Base-by-base conservation (phyloP, 1,139 yeast species). In the Taphrina pruni region DNA sequence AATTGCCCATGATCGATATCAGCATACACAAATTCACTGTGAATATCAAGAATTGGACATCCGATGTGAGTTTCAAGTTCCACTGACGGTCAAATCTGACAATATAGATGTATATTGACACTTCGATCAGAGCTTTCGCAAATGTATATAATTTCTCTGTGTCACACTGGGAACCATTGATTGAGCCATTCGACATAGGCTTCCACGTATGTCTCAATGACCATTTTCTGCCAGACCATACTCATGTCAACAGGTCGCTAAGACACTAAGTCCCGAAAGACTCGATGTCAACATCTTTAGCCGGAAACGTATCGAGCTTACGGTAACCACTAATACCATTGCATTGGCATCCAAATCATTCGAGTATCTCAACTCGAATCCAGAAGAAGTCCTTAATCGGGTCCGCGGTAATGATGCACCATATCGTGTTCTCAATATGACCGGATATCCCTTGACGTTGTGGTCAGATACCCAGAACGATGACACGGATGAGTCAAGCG, bases 121-220 rank as follows among this genome's bases (percentile, higher is more conserved):
- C 89, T 0, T 86, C 86, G 41, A 79, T 93, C 41, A 90, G 87
- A 73, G 84, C 92, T 0, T 86, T 82, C 73, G 84, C 89, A 12
- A 94, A 93, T 77, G 87, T 93, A 35, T 94, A 89, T 81, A 94
- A 94, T 77, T 93, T 93, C 76, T 86, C 97, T 0, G 87, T 91
- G 73, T 92, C 98, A 0, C 86, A 95, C 0, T 95, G 99, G 99
- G 99, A 95, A 75, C 98, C 99, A 0, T 80, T 95, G 60, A 78
- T 94, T 64, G 99, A 95, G 75, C 88, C 94, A 0, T 90, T 97
- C 90, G 89, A 93, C 11, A 81, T 94, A 67, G 87, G 92, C 0
- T 78, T 92, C 20, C 92, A 90, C 76, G 86, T 89, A 1, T 1
- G 75, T 77, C 62, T 41, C 17, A 26, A 1, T 17, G 17, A 17